Base-by-base conservation (phyloP, 2,329 filamentous ascomycete genomes). In the Claviceps sp. region DNA sequence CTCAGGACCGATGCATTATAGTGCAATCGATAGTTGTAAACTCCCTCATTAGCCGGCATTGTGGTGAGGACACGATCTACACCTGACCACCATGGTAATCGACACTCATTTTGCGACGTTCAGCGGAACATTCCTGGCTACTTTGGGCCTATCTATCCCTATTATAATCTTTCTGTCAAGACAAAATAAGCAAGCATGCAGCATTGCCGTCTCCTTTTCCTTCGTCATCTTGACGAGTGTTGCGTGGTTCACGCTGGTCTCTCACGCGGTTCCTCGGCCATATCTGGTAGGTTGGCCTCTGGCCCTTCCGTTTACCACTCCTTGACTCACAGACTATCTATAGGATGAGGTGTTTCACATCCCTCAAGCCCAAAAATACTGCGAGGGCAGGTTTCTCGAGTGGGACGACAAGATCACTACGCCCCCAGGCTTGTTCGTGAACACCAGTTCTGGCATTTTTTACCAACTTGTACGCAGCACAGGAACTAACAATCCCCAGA, bases 371-470 rank as follows among this genome's bases (percentile, higher is more conserved):
- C 88, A 95, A 61, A 81, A 79, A 34, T 98, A 95, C 66, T 96
- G 90, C 66, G 66, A 77, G 42, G 83, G 85, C 11, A 77, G 77
- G 51, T 95, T 85, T 70, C 64, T 67, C 13, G 75, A 87, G 52
- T 98, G 93, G 93, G 90, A 98, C 67, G 85, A 91, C 54, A 98
- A 97, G 66, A 93, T 98, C 63, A 98, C 93, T 0, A 98, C 93
- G 1, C 93, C 93, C 0, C 91, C 93, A 0, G 93, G 90, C 37
- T 71, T 98, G 71, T 89, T 43, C 14, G 22, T 43, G 47, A 20
- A 22, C 41, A 24, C 34, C 20, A 16, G n/a, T 13, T 38, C 40
- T 37, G 38, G 22, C 18, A n/a, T 13, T 16, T 16, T 44, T 26
- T 24, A 16, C 3, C 11, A 18, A 47, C 30, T 18, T 43, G 42